These are phyloP conservation scores for Peltaster fructicola DNA, from an alignment of 2,329 filamentous ascomycete genomes.

Conservation along the genomic window DNA sequence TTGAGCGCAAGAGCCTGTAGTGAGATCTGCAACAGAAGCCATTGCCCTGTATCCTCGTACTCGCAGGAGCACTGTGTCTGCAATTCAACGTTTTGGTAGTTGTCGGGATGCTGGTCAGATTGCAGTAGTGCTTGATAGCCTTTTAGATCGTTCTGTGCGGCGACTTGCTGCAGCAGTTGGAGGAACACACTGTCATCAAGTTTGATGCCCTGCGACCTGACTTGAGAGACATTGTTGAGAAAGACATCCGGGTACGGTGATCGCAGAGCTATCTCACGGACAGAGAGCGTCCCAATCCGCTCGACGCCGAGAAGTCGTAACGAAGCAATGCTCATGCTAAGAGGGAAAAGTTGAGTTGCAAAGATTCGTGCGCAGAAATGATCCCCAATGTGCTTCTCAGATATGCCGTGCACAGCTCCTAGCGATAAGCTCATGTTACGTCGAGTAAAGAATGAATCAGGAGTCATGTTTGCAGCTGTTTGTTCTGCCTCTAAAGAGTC, in stretches of 20 bases:
- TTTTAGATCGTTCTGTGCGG: conserved; percentile 34
- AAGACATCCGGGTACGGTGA: conserved; percentile 40
- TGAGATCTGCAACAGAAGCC: conserved; percentile 36
- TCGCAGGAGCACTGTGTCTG: conserved; percentile 37
- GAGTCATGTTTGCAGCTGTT: too few species aligned
- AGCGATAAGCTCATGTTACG: too few species aligned
- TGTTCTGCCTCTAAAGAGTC: too few species aligned
- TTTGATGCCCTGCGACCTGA: conserved; percentile 45
- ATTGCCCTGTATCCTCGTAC: conserved; percentile 34
- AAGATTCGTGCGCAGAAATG: conserved; percentile 63
- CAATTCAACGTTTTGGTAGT: conserved; percentile 36
- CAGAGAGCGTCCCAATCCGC: conserved; percentile 53
- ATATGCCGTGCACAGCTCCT: conserved; percentile 25
- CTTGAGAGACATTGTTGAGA: conserved; percentile 38
- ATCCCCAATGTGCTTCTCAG: conserved; percentile 40
- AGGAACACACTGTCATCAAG: conserved; percentile 47
- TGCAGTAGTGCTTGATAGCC: conserved; percentile 34
- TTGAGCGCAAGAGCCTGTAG: conserved; percentile 33
- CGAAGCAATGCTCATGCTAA: conserved; percentile 54
- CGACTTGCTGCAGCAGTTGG: conserved; percentile 46
- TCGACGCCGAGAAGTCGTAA: conserved; percentile 54
- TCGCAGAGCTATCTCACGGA: conserved; percentile 60
- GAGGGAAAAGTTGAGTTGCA: conserved; percentile 54
- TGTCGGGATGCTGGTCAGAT: conserved; percentile 48
- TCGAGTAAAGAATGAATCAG: too few species aligned